Conservation (phyloP, 441 rosid genomes). For the Pelargonium australe region DNA sequence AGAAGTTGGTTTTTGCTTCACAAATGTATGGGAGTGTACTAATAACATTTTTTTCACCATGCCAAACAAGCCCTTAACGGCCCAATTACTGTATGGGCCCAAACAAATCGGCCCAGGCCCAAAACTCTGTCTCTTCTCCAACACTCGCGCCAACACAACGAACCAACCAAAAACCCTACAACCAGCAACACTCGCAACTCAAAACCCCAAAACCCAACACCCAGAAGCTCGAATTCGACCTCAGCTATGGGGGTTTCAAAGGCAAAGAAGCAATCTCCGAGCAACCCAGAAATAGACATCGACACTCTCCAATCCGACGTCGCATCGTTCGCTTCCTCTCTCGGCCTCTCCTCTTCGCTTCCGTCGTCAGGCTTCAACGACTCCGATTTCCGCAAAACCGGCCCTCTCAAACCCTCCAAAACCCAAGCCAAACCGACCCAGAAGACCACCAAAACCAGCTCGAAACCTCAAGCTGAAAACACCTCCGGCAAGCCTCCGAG, state of each 20-base stretch:
- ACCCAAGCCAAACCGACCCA: neutral
- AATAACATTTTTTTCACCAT: too few species aligned
- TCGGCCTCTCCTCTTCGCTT: constrained; percentile 53
- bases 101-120: too few species aligned
- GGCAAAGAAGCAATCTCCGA: neutral
- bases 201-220: neutral
- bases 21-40: too few species aligned
- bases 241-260: constrained; percentile 6
- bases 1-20: too few species aligned
- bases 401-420: constrained; percentile 20
- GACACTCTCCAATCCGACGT: constrained; percentile 48
- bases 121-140: neutral
- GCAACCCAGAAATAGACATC: neutral
- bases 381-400: constrained; percentile 58
- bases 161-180: neutral
- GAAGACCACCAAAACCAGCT: neutral
- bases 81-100: too few species aligned
- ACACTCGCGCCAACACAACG: neutral
- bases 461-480: neutral
- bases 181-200: neutral
- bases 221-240: neutral
- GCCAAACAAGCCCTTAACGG: too few species aligned
- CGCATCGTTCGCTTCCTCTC: constrained; percentile 70
- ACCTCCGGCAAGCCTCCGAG: constrained; percentile 18
- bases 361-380: constrained; percentile 72